Base-by-base conservation (phyloP, 805 yeast species). In the Priceomyces carsonii region DNA sequence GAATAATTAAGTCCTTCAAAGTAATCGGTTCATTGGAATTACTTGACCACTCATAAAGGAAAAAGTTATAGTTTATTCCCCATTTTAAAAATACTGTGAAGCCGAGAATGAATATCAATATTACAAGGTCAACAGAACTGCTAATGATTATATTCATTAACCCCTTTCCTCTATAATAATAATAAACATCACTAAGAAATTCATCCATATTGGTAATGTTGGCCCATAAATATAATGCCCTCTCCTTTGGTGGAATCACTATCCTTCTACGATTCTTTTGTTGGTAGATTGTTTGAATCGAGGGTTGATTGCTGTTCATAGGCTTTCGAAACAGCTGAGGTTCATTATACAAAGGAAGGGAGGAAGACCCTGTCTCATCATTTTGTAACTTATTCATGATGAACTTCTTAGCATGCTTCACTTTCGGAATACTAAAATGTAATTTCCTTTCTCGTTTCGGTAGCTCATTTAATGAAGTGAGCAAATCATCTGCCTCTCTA, bases 211-310 rank as follows among this genome's bases (percentile, higher is more conserved):
- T 93, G 47, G 85, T 87, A 16, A 93, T 87, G 51, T 93, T 93
- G 1, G 98, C 95, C 98, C 99, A 93, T 41, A 87, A 74, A 88
- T 97, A 93, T 12, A 85, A 66, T 0, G 98, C 95, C 32, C 88
- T 66, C 53, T 90, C 96, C 31, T 58, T 60, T 3, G 73, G 73
- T 10, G 73, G 71, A 15, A 69, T 66, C 4, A 59, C 39, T 31
- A 53, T 47, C 16, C 37, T 39, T n/a, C 45, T 15, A 30, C 39
- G 36, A 23, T 36, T 26, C 32, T 30, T 31, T n/a, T 21, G 34
- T 28, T 33, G 50, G 40, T 26, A 42, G 17, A 18, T 30, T 13
- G 44, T 42, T 25, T 34, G 47, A 39, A 31, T 29, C 21, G 43
- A 44, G 29, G 41, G 50, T 21, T 25, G 26, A 26, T 22, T 27